Percentiles rank a stretch among this genome's conserved stretches.
phyloP scores from a whole-genome alignment of 257 asterid genomes.

The Ajuga chamaepitys region DNA sequence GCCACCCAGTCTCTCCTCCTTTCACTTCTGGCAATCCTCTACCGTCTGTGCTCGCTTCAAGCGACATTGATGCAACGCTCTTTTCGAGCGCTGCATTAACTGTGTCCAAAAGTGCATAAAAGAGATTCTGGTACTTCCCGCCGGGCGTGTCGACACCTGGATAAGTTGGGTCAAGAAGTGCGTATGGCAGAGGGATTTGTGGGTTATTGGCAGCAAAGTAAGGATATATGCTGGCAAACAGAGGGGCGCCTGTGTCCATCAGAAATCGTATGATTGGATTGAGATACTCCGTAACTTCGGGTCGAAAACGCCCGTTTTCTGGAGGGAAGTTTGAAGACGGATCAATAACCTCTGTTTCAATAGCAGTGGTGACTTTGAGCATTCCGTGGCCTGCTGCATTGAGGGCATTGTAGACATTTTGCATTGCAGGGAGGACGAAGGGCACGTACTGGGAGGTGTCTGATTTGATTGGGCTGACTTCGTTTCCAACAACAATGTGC shows the following conservation, averaged over 20 bases:
- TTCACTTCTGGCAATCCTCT: background rate
- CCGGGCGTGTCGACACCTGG: background rate
- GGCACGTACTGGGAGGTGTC: background rate
- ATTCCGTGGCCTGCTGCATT: background rate
- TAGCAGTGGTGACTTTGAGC: conserved; percentile 15
- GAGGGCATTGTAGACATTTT: conserved; percentile 8
- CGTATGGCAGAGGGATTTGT: background rate
- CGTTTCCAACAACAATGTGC: conserved; percentile 26
- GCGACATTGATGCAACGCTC: background rate
- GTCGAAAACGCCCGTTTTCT: background rate
- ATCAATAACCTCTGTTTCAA: background rate
- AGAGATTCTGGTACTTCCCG: conserved; percentile 6
- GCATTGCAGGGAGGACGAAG: conserved; percentile 23
- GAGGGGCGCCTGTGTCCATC: background rate
- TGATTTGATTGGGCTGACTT: conserved; percentile 20
- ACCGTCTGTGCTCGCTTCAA: background rate
- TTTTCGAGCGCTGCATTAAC: conserved; percentile 18
- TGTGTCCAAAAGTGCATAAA: conserved; percentile 3
- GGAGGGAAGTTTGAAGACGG: conserved; percentile 6
- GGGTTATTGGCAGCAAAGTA: conserved; percentile 9
- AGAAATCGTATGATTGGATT: conserved; percentile 10
- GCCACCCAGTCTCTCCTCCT: conserved; percentile 21
- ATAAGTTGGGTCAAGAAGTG: background rate
- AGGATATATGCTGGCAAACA: conserved; percentile 21
- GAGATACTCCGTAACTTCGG: background rate